Percentiles rank a stretch among this genome's conserved stretches.
Conservation (phyloP, 306 rosid genomes). For the Astragalus glycyphyllos region DNA sequence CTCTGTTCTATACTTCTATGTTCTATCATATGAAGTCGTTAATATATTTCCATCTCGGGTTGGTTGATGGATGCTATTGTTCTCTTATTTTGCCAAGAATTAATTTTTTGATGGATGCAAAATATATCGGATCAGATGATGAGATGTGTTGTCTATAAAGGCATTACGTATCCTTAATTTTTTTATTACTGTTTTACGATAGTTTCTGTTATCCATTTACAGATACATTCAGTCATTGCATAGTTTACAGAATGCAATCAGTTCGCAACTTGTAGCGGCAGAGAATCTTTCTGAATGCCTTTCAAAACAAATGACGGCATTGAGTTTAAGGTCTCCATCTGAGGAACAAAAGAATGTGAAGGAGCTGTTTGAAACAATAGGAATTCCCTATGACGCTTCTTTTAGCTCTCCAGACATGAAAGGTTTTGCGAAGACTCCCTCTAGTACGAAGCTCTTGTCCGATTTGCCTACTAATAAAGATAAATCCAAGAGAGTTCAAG, state of each 20-base stretch:
- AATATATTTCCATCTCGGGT: not conserved
- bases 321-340: constrained; percentile 67
- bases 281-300: constrained; percentile 84
- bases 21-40: not conserved
- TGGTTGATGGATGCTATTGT: constrained; percentile 18
- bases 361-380: constrained; percentile 87
- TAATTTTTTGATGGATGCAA: not conserved
- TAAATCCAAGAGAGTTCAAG: constrained; percentile 51
- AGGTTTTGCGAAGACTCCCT: constrained; percentile 54
- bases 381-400: constrained; percentile 84
- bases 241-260: constrained; percentile 73
- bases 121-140: constrained; percentile 19
- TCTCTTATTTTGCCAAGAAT: constrained; percentile 17
- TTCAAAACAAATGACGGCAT: constrained; percentile 74
- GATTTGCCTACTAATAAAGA: constrained; percentile 57
- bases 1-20: not conserved
- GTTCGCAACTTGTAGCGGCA: constrained; percentile 85
- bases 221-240: constrained; percentile 69
- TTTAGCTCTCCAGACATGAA: constrained; percentile 65
- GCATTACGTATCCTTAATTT: not conserved
- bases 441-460: constrained; percentile 54
- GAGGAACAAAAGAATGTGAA: constrained; percentile 63
- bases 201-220: constrained; percentile 44
- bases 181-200: constrained; percentile 21
- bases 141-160: constrained; percentile 18